These are phyloP conservation scores for Penicillium rolfsii DNA, from an alignment of 2,329 filamentous ascomycete genomes.

Conservation along the genomic window DNA sequence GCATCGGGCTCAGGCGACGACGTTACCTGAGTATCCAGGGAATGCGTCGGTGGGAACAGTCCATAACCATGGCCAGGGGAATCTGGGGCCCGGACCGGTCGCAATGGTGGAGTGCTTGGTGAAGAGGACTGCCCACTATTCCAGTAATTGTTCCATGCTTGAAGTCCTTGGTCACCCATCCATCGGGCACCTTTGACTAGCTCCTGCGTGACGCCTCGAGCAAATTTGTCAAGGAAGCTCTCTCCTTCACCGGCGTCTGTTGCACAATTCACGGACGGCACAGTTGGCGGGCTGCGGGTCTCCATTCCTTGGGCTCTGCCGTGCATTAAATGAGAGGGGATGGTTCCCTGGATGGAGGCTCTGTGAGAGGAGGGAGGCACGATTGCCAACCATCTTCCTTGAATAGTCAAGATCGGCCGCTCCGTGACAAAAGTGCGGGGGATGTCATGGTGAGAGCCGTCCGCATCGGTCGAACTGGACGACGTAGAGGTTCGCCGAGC, in stretches of 20 bases:
- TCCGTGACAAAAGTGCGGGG: slow-evolving; percentile 36
- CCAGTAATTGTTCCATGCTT: slow-evolving; percentile 57
- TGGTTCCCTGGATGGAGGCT: slow-evolving; percentile 45
- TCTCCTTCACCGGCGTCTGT: slow-evolving; percentile 53
- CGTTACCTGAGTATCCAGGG: slow-evolving; percentile 43
- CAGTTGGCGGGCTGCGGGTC: slow-evolving; percentile 46
- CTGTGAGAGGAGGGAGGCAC: slow-evolving; percentile 46
- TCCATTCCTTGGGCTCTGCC: slow-evolving; percentile 47
- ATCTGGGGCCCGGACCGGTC: slow-evolving; percentile 36
- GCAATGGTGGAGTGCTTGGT: slow-evolving; percentile 34
- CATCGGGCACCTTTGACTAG: slow-evolving; percentile 53
- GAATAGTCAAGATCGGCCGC: slow-evolving; percentile 48
- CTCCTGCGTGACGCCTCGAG: slow-evolving; percentile 55
- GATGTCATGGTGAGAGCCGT: slow-evolving; percentile 46
- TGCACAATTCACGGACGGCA: slow-evolving; percentile 48
- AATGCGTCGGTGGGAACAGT: slow-evolving; percentile 53
- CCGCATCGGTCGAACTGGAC: slow-evolving; percentile 50
- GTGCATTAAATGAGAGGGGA: slow-evolving; percentile 41
- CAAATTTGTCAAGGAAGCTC: slow-evolving; percentile 52
- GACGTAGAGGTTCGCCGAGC: slow-evolving; percentile 51
- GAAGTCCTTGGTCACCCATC: slow-evolving; percentile 54
- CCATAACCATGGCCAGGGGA: slow-evolving; percentile 37
- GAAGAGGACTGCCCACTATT: slow-evolving; percentile 44
- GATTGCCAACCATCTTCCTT: slow-evolving; percentile 53
- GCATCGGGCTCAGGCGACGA: slow-evolving; percentile 47